Evolutionary conservation across 306 rosid species (phyloP).

Genomic region (Casuarina equisetifolia): DNA sequence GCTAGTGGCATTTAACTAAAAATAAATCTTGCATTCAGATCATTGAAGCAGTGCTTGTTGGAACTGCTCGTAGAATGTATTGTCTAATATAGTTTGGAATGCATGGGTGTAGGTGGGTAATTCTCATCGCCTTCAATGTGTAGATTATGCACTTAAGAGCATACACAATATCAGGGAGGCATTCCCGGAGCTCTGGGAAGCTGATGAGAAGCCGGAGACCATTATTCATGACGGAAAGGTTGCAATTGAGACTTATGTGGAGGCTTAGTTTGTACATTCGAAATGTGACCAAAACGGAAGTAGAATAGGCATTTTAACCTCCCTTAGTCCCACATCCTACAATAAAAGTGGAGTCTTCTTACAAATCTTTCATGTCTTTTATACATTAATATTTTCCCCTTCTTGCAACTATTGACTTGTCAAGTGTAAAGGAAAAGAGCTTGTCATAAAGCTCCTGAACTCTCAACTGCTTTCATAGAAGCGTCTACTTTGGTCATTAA

Average conservation of each 20-base stretch:
- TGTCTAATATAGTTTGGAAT: not conserved
- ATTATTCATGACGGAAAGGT: conserved; percentile 38
- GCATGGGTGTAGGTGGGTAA: conserved; percentile 61
- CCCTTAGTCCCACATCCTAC: not conserved
- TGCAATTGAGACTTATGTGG: conserved; percentile 66
- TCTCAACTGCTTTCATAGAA: no score
- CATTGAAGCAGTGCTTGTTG: no score
- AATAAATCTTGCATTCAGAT: not conserved
- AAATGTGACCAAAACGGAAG: not conserved
- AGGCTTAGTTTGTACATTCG: conserved; percentile 47
- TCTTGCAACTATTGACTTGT: no score
- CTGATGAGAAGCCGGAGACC: conserved; percentile 39
- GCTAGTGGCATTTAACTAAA: conserved; percentile 14
- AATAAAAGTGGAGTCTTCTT: not conserved
- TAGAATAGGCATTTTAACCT: conserved; percentile 14
- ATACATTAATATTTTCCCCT: no score
- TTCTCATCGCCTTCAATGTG: conserved; percentile 43
- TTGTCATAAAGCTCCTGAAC: not conserved
- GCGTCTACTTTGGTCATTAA: no score
- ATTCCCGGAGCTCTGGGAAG: conserved; percentile 85
- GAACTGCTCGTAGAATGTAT: not conserved
- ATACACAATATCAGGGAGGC: conserved; percentile 87
- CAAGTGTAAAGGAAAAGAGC: not conserved
- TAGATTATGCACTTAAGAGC: conserved; percentile 83
- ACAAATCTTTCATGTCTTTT: no score